A percentile compares a stretch with the other conserved stretches of the same genome.
phyloP scores from a whole-genome alignment of 2,329 filamentous ascomycete species.

The Penicillium sp. region DNA sequence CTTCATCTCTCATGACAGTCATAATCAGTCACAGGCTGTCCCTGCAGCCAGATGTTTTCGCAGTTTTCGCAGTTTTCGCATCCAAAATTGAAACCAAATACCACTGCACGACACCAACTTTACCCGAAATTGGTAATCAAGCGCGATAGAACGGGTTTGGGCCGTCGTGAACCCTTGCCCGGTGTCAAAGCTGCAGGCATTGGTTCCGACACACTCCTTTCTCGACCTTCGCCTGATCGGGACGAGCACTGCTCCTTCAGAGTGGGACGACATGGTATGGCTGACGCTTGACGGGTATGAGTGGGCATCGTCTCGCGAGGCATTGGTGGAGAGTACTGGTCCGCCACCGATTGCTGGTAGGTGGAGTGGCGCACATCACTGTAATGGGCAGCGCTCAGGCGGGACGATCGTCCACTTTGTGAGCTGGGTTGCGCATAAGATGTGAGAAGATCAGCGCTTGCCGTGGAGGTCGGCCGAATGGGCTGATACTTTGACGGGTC shows the following conservation, averaged over 20 bases:
- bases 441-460: constrained; percentile 7
- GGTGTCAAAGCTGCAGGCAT: constrained; percentile 8
- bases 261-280: constrained; percentile 9
- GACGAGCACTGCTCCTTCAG: constrained; percentile 1
- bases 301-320: constrained; percentile 5
- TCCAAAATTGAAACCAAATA: not conserved
- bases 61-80: not conserved
- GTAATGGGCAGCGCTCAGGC: constrained; percentile 19
- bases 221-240: constrained; percentile 13
- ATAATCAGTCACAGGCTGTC: not conserved
- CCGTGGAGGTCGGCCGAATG: constrained; percentile 12
- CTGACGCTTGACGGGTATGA: constrained; percentile 8
- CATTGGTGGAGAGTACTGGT: constrained; percentile 2
- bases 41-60: no score
- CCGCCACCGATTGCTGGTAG: constrained; percentile 9
- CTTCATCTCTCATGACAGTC: constrained; percentile 8
- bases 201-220: constrained; percentile 20
- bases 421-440: constrained; percentile 7
- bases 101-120: constrained; percentile 1
- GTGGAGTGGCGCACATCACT: constrained; percentile 14
- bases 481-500: constrained; percentile 32
- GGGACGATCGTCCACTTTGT: constrained; percentile 12
- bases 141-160: constrained; percentile 34
- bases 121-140: constrained; percentile 33
- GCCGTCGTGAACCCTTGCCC: constrained; percentile 17